phyloP scores from a whole-genome alignment of 352 stramenopile genomes.

The Phytophthora fragariaefolia region DNA sequence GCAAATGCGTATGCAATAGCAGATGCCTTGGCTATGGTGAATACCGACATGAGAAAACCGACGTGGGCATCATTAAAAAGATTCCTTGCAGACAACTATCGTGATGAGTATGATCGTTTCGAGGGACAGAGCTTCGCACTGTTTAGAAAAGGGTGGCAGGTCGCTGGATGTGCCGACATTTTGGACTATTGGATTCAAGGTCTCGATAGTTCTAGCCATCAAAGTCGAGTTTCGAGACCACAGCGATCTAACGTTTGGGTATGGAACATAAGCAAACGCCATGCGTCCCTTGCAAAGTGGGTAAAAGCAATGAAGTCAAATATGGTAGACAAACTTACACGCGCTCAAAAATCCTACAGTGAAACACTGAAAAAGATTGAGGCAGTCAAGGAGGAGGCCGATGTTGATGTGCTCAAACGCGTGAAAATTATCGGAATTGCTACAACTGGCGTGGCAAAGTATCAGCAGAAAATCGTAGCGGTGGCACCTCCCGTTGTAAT shows the following conservation, averaged over 20 bases:
- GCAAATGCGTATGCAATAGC: slow-evolving; percentile 32
- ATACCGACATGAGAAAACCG: slow-evolving; percentile 19
- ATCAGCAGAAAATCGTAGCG: slow-evolving; percentile 64
- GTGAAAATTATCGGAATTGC: slow-evolving; percentile 84
- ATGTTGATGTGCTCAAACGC: slow-evolving; percentile 36
- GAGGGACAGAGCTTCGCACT: slow-evolving; percentile 26
- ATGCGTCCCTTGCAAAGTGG: slow-evolving; percentile 36
- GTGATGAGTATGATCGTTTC: slow-evolving; percentile 41
- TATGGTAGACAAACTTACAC: slow-evolving; percentile 29
- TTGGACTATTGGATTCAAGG: slow-evolving; percentile 51
- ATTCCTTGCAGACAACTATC: slow-evolving; percentile 43
- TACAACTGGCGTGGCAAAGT: slow-evolving; percentile 80
- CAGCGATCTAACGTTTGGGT: slow-evolving; percentile 40
- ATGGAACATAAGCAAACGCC: slow-evolving; percentile 40
- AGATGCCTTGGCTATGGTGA: slow-evolving; percentile 10
- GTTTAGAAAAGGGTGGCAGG: slow-evolving; percentile 38
- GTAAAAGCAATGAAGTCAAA: slow-evolving; percentile 11
- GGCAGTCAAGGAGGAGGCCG: slow-evolving; percentile 35
- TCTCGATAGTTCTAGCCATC: slow-evolving; percentile 22
- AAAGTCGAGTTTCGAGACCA: slow-evolving; percentile 18
- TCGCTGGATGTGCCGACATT: slow-evolving; percentile 44
- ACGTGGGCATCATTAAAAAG: slow-evolving; percentile 40
- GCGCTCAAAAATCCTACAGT: slow-evolving; percentile 39
- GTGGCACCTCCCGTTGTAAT: slow-evolving; percentile 78
- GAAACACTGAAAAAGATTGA: slow-evolving; percentile 40